Base-by-base conservation (phyloP, 768 basidiomycete species). In the Paxillus involutus region DNA sequence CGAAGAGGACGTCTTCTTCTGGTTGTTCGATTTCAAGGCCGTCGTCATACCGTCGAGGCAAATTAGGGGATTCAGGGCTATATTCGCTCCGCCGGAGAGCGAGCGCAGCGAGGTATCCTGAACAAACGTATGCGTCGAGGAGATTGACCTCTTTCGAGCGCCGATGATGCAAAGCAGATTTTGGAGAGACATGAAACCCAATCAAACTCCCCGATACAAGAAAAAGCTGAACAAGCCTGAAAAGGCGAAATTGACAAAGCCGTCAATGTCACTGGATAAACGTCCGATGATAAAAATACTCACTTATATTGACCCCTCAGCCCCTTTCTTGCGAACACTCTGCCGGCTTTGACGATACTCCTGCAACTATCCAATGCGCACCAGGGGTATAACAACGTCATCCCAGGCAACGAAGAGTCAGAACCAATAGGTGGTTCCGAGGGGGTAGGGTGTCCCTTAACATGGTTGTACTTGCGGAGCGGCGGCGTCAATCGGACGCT, bases 21-120 rank as follows among this genome's bases (percentile, higher is more conserved):
- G 81, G 78, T 61, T 98, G 95, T 58, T 91, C 82, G 11, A 86
- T 84, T 71, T 96, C 91, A 11, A 98, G 75, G 1, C 95, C 95
- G 64, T 98, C 96, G 51, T 85, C 80, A 66, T 97, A 98, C 44
- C 91, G 83, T 10, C 91, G 82, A 1, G 91, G 83, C 32, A 80
- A 71, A 9, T 75, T 68, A 2, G 73, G 71, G 14, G 70, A 71
- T 60, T 83, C 77, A 5, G 85, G 80, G 43, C 73, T 72, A 65
- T 82, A 87, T 64, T 91, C 82, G n/a, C 81, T 81, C 46, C 74
- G 71, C 6, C 84, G 85, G 33, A 91, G 76, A 14, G 80, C 76
- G 59, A 82, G 79, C 17, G 85, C 83, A 17, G 89, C 90, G 52
- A 91, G 77, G 64, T 88, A 87, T 9, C 95, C 94, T n/a, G 94